These are phyloP conservation scores for Neoarthrinium moseri DNA, from an alignment of 2,329 filamentous ascomycete species.

Conservation along the genomic window DNA sequence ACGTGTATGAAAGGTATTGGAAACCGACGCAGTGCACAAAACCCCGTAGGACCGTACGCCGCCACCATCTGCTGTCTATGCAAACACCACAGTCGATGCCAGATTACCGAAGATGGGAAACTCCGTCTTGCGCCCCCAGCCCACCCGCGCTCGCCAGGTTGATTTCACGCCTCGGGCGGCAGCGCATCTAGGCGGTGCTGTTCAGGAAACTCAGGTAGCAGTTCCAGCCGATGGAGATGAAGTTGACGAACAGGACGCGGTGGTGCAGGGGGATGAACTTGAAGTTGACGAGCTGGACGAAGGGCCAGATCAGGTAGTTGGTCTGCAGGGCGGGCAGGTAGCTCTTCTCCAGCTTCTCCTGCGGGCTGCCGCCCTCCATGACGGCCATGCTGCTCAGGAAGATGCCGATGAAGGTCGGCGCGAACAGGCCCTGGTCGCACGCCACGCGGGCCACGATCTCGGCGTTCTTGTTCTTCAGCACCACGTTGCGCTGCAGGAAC, in stretches of 20 bases:
- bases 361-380: slow-evolving; percentile 63
- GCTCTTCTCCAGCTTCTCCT: slow-evolving; percentile 69
- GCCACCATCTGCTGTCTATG: too few relatives aligned
- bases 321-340: slow-evolving; percentile 72
- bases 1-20: too few relatives aligned
- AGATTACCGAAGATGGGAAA: too few relatives aligned
- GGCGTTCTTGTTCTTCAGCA: slow-evolving; percentile 60
- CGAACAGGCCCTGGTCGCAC: slow-evolving; percentile 79
- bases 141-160: too few relatives aligned
- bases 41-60: too few relatives aligned
- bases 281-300: slow-evolving; percentile 85
- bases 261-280: slow-evolving; percentile 80
- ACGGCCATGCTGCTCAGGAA: slow-evolving; percentile 85
- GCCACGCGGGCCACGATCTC: slow-evolving; percentile 78
- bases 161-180: neutral
- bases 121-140: too few relatives aligned
- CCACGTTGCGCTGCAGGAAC: slow-evolving; percentile 70
- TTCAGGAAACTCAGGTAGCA: slow-evolving; percentile 64
- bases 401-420: slow-evolving; percentile 75
- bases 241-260: slow-evolving; percentile 81
- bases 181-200: slow-evolving; percentile 28
- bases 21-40: too few relatives aligned
- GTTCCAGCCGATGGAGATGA: slow-evolving; percentile 70
- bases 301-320: slow-evolving; percentile 88
- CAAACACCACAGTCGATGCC: too few relatives aligned